Conservation (phyloP, 495 filamentous ascomycete genomes). For the Oidiodendron maius region DNA sequence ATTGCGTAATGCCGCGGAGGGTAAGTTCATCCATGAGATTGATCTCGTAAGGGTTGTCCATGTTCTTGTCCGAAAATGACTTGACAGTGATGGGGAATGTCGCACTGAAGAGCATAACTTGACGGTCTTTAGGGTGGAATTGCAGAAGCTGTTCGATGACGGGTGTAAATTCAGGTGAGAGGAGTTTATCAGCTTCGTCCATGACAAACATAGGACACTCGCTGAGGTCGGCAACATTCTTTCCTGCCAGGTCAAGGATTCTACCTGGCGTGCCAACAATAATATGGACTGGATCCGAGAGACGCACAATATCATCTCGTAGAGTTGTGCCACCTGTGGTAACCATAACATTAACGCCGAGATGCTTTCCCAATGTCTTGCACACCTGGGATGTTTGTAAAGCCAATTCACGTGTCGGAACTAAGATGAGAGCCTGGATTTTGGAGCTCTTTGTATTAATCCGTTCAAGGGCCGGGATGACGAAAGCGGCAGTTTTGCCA, state of each 20-base stretch:
- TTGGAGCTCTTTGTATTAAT: slow-evolving; percentile 95
- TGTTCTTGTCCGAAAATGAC: slow-evolving; percentile 96
- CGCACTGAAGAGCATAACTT: slow-evolving; percentile 98
- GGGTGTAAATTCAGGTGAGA: slow-evolving; percentile 93
- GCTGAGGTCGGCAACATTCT: slow-evolving; percentile 92
- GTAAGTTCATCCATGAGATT: slow-evolving; percentile 99
- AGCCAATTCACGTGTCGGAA: slow-evolving; percentile 95
- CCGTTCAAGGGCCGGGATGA: slow-evolving; percentile 90
- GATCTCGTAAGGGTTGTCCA: slow-evolving; percentile 93
- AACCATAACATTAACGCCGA: slow-evolving; percentile 98
- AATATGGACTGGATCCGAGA: slow-evolving; percentile 92
- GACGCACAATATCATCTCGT: slow-evolving; percentile 93
- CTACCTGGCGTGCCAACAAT: slow-evolving; percentile 95
- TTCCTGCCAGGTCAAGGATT: slow-evolving; percentile 91
- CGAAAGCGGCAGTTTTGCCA: slow-evolving; percentile 95
- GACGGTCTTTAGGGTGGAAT: slow-evolving; percentile 91
- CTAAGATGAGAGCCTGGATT: slow-evolving; percentile 91
- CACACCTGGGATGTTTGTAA: slow-evolving; percentile 98
- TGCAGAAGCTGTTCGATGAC: slow-evolving; percentile 91
- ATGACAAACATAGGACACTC: slow-evolving; percentile 97
- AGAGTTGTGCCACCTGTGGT: slow-evolving; percentile 92
- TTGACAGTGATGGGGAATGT: slow-evolving; percentile 97
- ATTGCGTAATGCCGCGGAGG: slow-evolving; percentile 95
- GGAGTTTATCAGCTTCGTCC: slow-evolving; percentile 97
- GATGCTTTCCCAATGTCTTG: slow-evolving; percentile 94